These are phyloP conservation scores for Vanderwaltozyma tropicalis DNA, from an alignment of 805 yeast genomes.

Conservation along the genomic window DNA sequence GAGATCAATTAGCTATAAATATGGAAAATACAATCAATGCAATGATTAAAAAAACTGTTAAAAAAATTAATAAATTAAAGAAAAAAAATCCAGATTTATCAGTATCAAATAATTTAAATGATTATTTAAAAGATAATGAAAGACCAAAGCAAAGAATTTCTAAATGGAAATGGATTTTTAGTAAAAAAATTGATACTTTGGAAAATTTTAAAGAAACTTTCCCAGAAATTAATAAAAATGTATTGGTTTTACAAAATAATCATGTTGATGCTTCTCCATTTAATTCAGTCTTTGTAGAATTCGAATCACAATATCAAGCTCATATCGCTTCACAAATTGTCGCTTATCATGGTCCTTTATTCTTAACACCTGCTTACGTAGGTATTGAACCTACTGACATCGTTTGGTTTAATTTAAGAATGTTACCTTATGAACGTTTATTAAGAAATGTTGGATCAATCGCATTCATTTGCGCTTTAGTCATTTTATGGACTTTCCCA, in stretches of 20 bases:
- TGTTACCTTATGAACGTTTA: conserved; percentile 72
- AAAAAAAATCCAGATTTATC: conserved; percentile 34
- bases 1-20: conserved; percentile 48
- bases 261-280: conserved; percentile 46
- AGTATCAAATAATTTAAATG: conserved; percentile 5
- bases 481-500: conserved; percentile 66
- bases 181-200: conserved; percentile 56
- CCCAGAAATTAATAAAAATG: conserved; percentile 48
- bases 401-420: conserved; percentile 61
- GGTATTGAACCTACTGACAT: conserved; percentile 58
- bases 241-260: conserved; percentile 42
- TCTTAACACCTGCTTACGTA: conserved; percentile 47
- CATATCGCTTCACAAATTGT: conserved; percentile 60
- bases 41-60: conserved; percentile 51
- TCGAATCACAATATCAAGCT: conserved; percentile 64
- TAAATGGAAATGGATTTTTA: conserved; percentile 29
- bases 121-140: conserved; percentile 54
- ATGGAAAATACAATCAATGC: conserved; percentile 60
- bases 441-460: conserved; percentile 42
- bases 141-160: conserved; percentile 47
- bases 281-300: conserved; percentile 72
- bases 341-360: conserved; percentile 55
- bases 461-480: conserved; percentile 44
- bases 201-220: conserved; percentile 45
- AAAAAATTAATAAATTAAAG: conserved; percentile 53